These are phyloP conservation scores for Serendipita sp. DNA, from an alignment of 768 basidiomycete species.

Conservation along the genomic window DNA sequence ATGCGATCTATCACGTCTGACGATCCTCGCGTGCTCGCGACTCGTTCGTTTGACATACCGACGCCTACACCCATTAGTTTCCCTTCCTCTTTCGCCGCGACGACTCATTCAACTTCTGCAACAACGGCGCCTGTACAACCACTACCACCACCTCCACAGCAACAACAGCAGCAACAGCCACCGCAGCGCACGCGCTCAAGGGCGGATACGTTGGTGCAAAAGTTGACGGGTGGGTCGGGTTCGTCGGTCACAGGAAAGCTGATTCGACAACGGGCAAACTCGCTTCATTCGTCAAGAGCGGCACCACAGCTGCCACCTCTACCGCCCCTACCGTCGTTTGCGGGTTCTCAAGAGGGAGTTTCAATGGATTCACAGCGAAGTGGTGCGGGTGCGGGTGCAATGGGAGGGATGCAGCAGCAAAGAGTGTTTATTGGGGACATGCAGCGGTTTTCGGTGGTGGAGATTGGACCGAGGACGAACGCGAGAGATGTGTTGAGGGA, in stretches of 20 bases:
- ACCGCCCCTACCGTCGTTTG: conserved; percentile 9
- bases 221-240: background rate
- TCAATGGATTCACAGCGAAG: conserved; percentile 19
- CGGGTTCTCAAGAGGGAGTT: no score
- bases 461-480: conserved; percentile 47
- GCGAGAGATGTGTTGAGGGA: conserved; percentile 58
- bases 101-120: background rate
- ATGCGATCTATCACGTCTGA: no score
- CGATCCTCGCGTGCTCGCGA: no score
- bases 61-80: background rate
- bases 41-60: background rate
- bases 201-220: background rate
- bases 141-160: background rate
- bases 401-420: conserved; percentile 33
- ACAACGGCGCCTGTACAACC: no score
- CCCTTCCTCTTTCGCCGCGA: background rate
- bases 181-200: background rate
- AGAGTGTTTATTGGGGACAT: conserved; percentile 63
- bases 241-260: background rate
- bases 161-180: background rate
- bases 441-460: conserved; percentile 61
- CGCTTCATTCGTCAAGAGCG: background rate
- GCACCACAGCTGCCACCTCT: background rate
- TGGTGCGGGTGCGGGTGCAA: background rate
- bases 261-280: background rate